Percentiles rank a stretch among this genome's conserved stretches.
Conservation (phyloP, 371 early-diverging fungal genomes). For the Conidiobolus coronatus region DNA sequence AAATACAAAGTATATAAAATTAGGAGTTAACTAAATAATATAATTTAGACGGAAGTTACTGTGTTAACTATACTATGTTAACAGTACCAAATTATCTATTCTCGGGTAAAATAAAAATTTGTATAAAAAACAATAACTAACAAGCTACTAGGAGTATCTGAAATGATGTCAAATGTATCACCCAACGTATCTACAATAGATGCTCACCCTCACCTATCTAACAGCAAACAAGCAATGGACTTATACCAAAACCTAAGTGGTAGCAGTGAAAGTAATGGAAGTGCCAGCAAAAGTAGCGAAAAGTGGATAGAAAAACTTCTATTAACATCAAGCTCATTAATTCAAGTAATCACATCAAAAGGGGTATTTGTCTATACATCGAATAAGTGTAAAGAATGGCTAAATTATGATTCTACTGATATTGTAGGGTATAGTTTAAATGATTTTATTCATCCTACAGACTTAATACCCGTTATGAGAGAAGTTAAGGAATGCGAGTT, state of each 20-base stretch:
- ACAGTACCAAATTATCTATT: not conserved
- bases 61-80: constrained; percentile 23
- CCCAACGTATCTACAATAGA: too few species aligned
- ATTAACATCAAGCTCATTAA: constrained; percentile 23
- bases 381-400: constrained; percentile 15
- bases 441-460: constrained; percentile 33
- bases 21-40: not conserved
- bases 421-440: constrained; percentile 23
- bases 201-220: too few species aligned
- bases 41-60: constrained; percentile 17
- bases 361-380: constrained; percentile 38
- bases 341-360: constrained; percentile 32
- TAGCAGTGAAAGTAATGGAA: too few species aligned
- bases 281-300: too few species aligned
- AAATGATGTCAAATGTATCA: too few species aligned
- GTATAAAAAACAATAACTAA: too few species aligned
- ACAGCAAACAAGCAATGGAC: too few species aligned
- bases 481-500: constrained; percentile 22
- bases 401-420: constrained; percentile 27
- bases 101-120: not conserved
- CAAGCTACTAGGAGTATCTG: too few species aligned
- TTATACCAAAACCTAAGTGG: too few species aligned
- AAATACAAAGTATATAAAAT: not conserved
- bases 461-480: constrained; percentile 32
- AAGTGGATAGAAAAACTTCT: constrained; percentile 17